Evolutionary conservation across 1,284 basidiomycete species (phyloP).

Genomic region (Ustilago sp.): DNA sequence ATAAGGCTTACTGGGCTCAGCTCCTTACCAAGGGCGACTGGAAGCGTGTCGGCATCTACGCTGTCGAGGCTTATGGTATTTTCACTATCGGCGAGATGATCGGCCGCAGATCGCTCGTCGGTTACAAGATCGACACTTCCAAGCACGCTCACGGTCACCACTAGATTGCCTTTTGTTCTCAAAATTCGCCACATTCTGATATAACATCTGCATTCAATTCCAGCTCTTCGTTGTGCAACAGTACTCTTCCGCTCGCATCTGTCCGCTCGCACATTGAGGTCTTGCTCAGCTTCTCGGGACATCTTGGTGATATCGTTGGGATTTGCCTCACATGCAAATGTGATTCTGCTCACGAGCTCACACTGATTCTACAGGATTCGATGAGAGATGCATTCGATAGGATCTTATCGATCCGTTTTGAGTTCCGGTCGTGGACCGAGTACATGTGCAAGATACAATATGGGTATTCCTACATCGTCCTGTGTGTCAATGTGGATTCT

Average conservation of each 20-base stretch:
- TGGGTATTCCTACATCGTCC: not conserved
- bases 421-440: not conserved
- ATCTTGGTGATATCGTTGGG: too few relatives aligned
- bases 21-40: conserved; percentile 81
- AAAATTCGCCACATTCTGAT: not conserved
- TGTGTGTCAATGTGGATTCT: conserved; percentile 23
- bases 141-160: conserved; percentile 54
- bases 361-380: not conserved
- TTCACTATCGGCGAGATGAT: conserved; percentile 74
- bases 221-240: not conserved
- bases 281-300: not conserved
- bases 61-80: conserved; percentile 86
- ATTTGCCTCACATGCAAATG: too few relatives aligned
- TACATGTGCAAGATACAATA: too few relatives aligned
- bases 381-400: not conserved
- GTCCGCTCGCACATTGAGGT: not conserved
- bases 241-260: not conserved
- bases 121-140: conserved; percentile 61
- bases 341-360: too few relatives aligned
- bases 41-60: conserved; percentile 81
- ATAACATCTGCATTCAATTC: conserved; percentile 8
- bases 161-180: conserved; percentile 23
- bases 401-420: not conserved
- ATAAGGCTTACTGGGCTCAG: conserved; percentile 79
- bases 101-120: conserved; percentile 59